Conservation (phyloP, 1,139 yeast genomes). For the Yarrowia galli region DNA sequence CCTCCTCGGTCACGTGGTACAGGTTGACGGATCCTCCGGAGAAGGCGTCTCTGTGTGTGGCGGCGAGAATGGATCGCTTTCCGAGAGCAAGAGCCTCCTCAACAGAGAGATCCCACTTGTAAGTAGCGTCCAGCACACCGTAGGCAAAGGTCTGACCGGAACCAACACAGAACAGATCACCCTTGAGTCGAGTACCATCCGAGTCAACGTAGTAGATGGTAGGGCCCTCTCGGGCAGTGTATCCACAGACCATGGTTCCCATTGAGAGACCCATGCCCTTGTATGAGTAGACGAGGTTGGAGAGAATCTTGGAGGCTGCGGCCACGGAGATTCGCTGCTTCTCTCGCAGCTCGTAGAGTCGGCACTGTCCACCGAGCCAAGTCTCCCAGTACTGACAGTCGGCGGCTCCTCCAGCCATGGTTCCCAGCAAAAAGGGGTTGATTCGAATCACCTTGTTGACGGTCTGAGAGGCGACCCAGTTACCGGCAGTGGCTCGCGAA, state of each 20-base stretch:
- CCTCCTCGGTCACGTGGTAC: constrained; percentile 89
- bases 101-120: constrained; percentile 85
- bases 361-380: constrained; percentile 96
- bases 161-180: constrained; percentile 96
- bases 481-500: constrained; percentile 98
- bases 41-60: constrained; percentile 97
- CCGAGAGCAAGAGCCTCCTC: constrained; percentile 96
- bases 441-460: constrained; percentile 97
- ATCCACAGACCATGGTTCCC: constrained; percentile 99
- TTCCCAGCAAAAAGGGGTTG: constrained; percentile 92
- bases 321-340: constrained; percentile 95
- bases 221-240: constrained; percentile 94
- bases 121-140: constrained; percentile 93
- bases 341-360: constrained; percentile 92
- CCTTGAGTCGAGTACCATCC: constrained; percentile 95
- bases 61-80: constrained; percentile 94
- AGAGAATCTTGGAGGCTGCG: constrained; percentile 92
- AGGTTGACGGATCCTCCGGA: constrained; percentile 97
- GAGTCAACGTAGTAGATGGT: constrained; percentile 95
- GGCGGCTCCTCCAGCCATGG: constrained; percentile 99
- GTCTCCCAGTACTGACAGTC: constrained; percentile 99
- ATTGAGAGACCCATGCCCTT: constrained; percentile 98
- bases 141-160: constrained; percentile 99
- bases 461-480: constrained; percentile 98
- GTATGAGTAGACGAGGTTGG: constrained; percentile 89